Conservation (phyloP, 345 rosid genomes). For the Eucalyptus fibrosa region DNA sequence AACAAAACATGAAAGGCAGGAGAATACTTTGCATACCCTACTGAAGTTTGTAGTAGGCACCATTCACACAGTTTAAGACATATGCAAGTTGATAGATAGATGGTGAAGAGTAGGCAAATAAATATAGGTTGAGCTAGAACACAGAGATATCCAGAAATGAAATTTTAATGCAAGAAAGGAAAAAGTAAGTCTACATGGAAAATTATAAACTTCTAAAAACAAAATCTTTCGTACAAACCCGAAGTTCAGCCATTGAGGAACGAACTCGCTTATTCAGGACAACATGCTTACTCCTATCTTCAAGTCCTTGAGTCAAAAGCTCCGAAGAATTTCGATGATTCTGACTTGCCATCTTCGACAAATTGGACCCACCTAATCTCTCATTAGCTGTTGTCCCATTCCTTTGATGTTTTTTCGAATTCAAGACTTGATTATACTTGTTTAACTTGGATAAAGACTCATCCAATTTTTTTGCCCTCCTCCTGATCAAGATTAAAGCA, state of each 20-base stretch:
- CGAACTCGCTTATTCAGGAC: constrained; percentile 38
- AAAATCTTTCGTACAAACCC: constrained; percentile 22
- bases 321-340: constrained; percentile 29
- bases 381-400: constrained; percentile 23
- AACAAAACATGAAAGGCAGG: background rate
- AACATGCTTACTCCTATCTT: constrained; percentile 38
- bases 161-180: background rate
- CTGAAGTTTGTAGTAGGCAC: background rate
- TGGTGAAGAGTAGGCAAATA: background rate
- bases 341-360: constrained; percentile 23
- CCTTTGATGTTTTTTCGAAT: constrained; percentile 28
- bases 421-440: constrained; percentile 15
- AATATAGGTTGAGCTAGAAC: background rate
- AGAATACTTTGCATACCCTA: background rate
- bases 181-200: background rate
- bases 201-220: background rate
- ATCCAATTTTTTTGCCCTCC: constrained; percentile 16
- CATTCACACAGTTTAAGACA: background rate
- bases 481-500: constrained; percentile 9
- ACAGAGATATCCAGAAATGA: background rate
- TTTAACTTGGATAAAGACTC: constrained; percentile 21
- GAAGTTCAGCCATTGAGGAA: constrained; percentile 30
- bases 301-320: constrained; percentile 25
- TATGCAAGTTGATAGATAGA: background rate
- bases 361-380: constrained; percentile 20